Percentiles rank a stretch among this genome's conserved stretches.
Conservation (phyloP, 2,329 filamentous ascomycete genomes). For the Arthrobotrys sphaeroides region DNA sequence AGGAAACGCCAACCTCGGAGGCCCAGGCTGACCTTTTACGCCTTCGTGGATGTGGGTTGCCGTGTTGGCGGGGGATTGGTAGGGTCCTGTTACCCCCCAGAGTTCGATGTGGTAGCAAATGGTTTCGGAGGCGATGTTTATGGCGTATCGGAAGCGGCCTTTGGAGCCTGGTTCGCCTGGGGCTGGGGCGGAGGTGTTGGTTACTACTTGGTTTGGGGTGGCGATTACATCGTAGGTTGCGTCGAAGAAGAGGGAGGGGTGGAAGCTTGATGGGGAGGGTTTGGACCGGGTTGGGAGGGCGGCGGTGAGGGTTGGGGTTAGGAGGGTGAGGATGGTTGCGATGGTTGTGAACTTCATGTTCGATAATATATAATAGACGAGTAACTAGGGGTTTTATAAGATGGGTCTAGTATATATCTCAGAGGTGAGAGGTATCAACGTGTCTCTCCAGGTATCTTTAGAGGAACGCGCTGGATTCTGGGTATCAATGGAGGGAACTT, state of each 20-base stretch:
- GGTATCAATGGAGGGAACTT: no score
- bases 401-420: no score
- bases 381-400: no score
- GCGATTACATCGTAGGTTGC: constrained; percentile 17
- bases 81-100: constrained; percentile 64
- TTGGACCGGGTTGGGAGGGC: background rate
- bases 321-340: background rate
- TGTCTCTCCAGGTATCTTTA: no score
- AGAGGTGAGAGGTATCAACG: no score
- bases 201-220: constrained; percentile 13
- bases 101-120: constrained; percentile 64
- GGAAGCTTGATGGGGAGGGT: background rate
- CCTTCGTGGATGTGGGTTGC: constrained; percentile 69
- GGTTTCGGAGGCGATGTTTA: constrained; percentile 64
- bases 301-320: background rate
- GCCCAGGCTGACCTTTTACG: constrained; percentile 63
- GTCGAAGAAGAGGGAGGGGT: constrained; percentile 3
- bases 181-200: constrained; percentile 11
- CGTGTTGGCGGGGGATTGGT: constrained; percentile 65
- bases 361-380: no score
- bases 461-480: no score
- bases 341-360: constrained; percentile 2
- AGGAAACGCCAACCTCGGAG: constrained; percentile 67
- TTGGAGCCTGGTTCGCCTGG: constrained; percentile 59
- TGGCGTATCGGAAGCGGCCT: constrained; percentile 67